A percentile compares a stretch with the other conserved stretches of the same genome.
These are phyloP conservation scores for Trichophyton rubrum DNA, from an alignment of 2,329 filamentous ascomycete species.

Conservation along the genomic window DNA sequence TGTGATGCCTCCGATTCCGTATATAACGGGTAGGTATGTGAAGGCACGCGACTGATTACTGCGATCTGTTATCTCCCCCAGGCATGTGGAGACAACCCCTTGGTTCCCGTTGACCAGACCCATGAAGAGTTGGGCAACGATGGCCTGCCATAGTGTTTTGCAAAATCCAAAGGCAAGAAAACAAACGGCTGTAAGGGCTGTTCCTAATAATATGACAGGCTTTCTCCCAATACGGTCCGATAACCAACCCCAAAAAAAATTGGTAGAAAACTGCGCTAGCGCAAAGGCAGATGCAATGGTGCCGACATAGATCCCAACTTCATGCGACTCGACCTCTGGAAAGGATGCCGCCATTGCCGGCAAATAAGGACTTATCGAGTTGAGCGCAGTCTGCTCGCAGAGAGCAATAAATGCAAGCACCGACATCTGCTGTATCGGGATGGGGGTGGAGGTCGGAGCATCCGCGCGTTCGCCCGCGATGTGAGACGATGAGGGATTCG, in stretches of 20 bases:
- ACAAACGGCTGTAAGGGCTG: constrained; percentile 65
- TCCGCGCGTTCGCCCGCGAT: not conserved
- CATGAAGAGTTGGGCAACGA: constrained; percentile 79
- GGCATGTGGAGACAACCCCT: constrained; percentile 79
- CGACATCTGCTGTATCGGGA: constrained; percentile 70
- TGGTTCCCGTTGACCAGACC: constrained; percentile 91
- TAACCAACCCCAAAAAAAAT: constrained; percentile 80
- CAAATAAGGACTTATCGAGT: constrained; percentile 90
- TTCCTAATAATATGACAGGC: constrained; percentile 70
- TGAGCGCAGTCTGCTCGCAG: constrained; percentile 89
- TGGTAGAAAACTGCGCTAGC: constrained; percentile 80
- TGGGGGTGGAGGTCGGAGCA: constrained; percentile 44
- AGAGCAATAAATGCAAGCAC: constrained; percentile 80
- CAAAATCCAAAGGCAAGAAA: constrained; percentile 85
- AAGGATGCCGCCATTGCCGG: constrained; percentile 85
- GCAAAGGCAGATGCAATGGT: constrained; percentile 84
- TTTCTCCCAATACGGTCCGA: constrained; percentile 70
- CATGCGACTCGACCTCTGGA: constrained; percentile 56
- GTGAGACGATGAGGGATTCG: constrained; percentile 13
- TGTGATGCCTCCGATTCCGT: constrained; percentile 84
- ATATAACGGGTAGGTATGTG: constrained; percentile 90
- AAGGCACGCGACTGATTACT: constrained; percentile 91
- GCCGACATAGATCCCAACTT: constrained; percentile 80
- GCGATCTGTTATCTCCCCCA: constrained; percentile 89
- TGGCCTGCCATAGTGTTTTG: constrained; percentile 65